These are phyloP conservation scores for Candida insectorum DNA, from an alignment of 805 yeast genomes.

Conservation along the genomic window DNA sequence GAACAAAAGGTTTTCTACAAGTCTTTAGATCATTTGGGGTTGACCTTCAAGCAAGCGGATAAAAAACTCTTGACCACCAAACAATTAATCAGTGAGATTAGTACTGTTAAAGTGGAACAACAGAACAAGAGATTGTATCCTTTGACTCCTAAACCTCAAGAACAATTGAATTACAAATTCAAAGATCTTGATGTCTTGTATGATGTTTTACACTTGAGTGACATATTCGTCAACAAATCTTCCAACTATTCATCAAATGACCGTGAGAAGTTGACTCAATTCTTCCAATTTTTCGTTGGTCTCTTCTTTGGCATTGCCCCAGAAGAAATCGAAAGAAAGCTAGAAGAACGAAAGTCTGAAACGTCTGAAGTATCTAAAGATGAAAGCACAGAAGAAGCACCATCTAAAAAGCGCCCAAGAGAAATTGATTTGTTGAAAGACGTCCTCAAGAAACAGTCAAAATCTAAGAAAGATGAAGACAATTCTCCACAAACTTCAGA, in stretches of 20 bases:
- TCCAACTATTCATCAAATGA: constrained; percentile 79
- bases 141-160: constrained; percentile 81
- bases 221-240: constrained; percentile 61
- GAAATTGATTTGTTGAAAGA: constrained; percentile 57
- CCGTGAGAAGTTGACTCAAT: constrained; percentile 69
- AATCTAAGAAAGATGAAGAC: constrained; percentile 33
- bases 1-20: constrained; percentile 94
- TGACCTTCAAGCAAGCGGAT: constrained; percentile 95
- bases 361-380: constrained; percentile 6
- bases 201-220: constrained; percentile 69
- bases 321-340: constrained; percentile 44
- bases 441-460: constrained; percentile 54
- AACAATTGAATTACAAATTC: constrained; percentile 61
- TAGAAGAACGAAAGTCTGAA: constrained; percentile 7
- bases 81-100: constrained; percentile 85
- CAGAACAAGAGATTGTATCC: constrained; percentile 83
- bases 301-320: constrained; percentile 65
- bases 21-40: constrained; percentile 90
- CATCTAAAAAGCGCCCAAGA: constrained; percentile 47
- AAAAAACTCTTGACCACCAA: constrained; percentile 87
- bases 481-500: constrained; percentile 28
- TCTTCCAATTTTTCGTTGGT: constrained; percentile 66
- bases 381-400: constrained; percentile 3
- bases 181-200: constrained; percentile 63
- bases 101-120: constrained; percentile 89